Conservation (phyloP, 2,329 filamentous ascomycete genomes). For the Parascedosporium putredinis region DNA sequence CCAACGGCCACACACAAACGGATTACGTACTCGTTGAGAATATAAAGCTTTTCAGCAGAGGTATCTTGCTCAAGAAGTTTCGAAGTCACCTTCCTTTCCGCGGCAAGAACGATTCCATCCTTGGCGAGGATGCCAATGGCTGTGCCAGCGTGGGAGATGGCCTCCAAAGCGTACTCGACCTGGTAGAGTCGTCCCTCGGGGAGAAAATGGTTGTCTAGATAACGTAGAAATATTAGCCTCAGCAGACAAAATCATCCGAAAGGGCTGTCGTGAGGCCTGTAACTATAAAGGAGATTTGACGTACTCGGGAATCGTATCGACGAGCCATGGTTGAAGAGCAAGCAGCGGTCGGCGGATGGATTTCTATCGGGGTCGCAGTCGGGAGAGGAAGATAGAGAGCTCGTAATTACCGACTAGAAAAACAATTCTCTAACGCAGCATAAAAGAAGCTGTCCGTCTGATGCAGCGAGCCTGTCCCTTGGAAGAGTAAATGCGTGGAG, state of each 20-base stretch:
- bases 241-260: no score
- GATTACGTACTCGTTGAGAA: slow-evolving; percentile 77
- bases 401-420: no score
- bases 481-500: slow-evolving; percentile 8
- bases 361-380: not conserved
- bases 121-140: slow-evolving; percentile 93
- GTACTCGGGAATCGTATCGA: slow-evolving; percentile 92
- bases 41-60: slow-evolving; percentile 99
- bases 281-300: slow-evolving; percentile 28
- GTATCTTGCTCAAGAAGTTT: slow-evolving; percentile 99
- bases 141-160: slow-evolving; percentile 95
- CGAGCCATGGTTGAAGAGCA: slow-evolving; percentile 62
- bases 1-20: not conserved
- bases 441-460: no score
- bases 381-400: no score
- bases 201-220: slow-evolving; percentile 96
- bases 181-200: slow-evolving; percentile 94
- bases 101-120: slow-evolving; percentile 95
- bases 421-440: no score
- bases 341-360: not conserved
- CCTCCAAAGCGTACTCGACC: slow-evolving; percentile 97
- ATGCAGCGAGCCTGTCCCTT: no score
- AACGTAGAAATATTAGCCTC: not conserved
- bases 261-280: no score
- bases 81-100: slow-evolving; percentile 97